phyloP scores from a whole-genome alignment of 1,139 yeast genomes.

The Pichia sp. region DNA sequence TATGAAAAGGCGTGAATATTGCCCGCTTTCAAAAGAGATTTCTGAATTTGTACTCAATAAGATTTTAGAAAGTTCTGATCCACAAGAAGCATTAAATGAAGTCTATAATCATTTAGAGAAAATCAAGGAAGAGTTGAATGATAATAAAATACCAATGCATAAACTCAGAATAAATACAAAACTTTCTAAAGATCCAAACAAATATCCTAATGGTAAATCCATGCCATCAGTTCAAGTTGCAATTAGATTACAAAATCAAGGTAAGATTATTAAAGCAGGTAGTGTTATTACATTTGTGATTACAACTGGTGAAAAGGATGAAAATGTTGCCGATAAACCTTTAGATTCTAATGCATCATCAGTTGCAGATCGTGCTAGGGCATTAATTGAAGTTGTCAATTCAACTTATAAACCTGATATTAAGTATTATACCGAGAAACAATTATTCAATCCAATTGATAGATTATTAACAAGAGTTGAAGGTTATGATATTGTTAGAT shows the following conservation, averaged over 20 bases:
- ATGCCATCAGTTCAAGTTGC: slow-evolving; percentile 97
- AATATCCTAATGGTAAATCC: slow-evolving; percentile 67
- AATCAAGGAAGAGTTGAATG: slow-evolving; percentile 50
- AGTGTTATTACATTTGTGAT: slow-evolving; percentile 85
- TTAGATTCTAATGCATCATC: slow-evolving; percentile 20
- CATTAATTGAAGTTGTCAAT: slow-evolving; percentile 59
- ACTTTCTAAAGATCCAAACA: slow-evolving; percentile 65
- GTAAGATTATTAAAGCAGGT: slow-evolving; percentile 82
- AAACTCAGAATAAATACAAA: slow-evolving; percentile 69
- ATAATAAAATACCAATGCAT: slow-evolving; percentile 54
- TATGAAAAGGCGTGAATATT: slow-evolving; percentile 93
- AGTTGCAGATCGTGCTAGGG: slow-evolving; percentile 72
- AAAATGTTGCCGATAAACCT: slow-evolving; percentile 19
- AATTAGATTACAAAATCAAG: slow-evolving; percentile 64
- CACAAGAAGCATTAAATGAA: slow-evolving; percentile 68
- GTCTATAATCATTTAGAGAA: slow-evolving; percentile 68
- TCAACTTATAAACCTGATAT: slow-evolving; percentile 59
- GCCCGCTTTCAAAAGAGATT: slow-evolving; percentile 85
- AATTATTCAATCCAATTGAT: slow-evolving; percentile 85
- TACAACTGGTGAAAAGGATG: slow-evolving; percentile 29
- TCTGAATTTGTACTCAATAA: slow-evolving; percentile 70
- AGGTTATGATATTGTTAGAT: slow-evolving; percentile 74
- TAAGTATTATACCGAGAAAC: slow-evolving; percentile 75
- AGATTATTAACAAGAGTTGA: slow-evolving; percentile 80
- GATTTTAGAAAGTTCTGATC: slow-evolving; percentile 64